Conservation (phyloP, 306 rosid genomes). For the Begonia loranthoides region DNA sequence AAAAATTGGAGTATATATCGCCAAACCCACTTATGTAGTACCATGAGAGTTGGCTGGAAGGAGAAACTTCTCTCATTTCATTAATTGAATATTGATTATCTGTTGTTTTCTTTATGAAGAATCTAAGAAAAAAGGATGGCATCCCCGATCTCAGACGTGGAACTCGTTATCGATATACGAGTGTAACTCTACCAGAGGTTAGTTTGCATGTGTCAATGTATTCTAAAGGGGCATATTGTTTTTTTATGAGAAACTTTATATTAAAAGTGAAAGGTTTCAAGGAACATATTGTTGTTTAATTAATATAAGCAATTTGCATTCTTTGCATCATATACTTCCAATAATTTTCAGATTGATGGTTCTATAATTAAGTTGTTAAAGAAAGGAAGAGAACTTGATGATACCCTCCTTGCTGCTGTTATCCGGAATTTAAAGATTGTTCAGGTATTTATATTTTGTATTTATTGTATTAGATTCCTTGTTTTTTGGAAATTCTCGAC, state of each 20-base stretch:
- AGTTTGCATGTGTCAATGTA: slow-evolving; percentile 16
- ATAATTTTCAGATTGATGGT: slow-evolving; percentile 40
- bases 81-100: no score
- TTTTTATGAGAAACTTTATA: not conserved
- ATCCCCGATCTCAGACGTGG: slow-evolving; percentile 73
- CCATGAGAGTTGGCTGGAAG: no score
- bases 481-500: not conserved
- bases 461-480: not conserved
- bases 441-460: slow-evolving; percentile 35
- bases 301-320: not conserved
- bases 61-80: no score
- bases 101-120: slow-evolving; percentile 31
- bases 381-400: slow-evolving; percentile 61
- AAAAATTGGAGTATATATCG: no score
- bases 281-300: not conserved
- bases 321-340: slow-evolving; percentile 5
- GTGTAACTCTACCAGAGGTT: slow-evolving; percentile 71
- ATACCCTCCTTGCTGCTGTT: slow-evolving; percentile 53
- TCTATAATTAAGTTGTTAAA: slow-evolving; percentile 46
- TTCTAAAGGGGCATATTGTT: not conserved
- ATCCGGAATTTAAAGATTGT: slow-evolving; percentile 75
- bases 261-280: not conserved
- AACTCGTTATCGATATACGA: slow-evolving; percentile 81
- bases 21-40: no score
- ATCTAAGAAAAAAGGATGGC: slow-evolving; percentile 64